Evolutionary conservation across 129 eudicot genomes (phyloP).

Genomic region (Solidago caesia): DNA sequence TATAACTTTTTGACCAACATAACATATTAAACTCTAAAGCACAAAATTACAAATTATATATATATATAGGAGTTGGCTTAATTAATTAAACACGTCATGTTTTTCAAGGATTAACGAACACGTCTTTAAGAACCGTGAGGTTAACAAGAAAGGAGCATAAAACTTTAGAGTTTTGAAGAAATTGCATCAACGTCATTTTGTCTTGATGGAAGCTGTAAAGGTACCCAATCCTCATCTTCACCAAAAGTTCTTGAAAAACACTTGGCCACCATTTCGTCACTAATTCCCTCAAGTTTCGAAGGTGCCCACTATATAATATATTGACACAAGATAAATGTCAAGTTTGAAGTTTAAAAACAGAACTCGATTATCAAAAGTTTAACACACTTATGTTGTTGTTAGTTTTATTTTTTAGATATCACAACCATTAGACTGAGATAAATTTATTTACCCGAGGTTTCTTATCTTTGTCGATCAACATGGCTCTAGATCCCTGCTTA

Average conservation of each 20-base stretch:
- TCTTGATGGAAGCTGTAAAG: constrained; percentile 34
- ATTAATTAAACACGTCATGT: neutral
- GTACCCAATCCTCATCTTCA: constrained; percentile 39
- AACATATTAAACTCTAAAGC: constrained; percentile 15
- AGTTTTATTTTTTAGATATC: neutral
- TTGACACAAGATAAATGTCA: constrained; percentile 1
- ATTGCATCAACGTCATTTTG: neutral
- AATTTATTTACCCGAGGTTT: constrained; percentile 35
- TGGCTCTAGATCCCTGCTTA: constrained; percentile 44
- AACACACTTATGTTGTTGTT: neutral
- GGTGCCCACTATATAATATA: constrained; percentile 31
- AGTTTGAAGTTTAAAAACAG: too few species aligned
- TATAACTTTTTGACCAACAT: neutral
- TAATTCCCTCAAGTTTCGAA: constrained; percentile 30
- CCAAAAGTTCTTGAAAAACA: constrained; percentile 16
- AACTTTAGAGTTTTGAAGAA: constrained; percentile 29
- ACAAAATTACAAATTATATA: neutral
- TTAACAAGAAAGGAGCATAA: neutral
- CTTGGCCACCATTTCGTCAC: constrained; percentile 34
- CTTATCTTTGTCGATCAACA: constrained; percentile 41
- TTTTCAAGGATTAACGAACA: constrained; percentile 5
- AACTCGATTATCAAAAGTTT: neutral
- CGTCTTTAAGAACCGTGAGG: neutral
- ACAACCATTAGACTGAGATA: neutral
- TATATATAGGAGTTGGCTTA: neutral